Percentiles rank a stretch among this genome's conserved stretches.
These are phyloP conservation scores for Nyssa sinensis DNA, from an alignment of 148 eudicot species.

Conservation along the genomic window DNA sequence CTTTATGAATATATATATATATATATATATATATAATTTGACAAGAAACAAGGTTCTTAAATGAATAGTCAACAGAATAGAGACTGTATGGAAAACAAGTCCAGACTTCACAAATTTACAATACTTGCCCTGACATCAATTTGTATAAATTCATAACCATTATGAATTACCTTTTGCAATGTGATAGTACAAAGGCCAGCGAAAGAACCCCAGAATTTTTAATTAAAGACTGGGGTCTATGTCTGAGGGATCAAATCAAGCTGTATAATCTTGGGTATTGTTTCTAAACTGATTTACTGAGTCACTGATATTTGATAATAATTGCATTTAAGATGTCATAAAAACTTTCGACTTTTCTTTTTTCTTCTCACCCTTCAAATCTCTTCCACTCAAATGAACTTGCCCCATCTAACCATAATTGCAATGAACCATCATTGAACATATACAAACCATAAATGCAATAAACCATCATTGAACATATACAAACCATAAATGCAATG, in stretches of 20 bases:
- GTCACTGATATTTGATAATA: not conserved
- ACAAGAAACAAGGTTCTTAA: not conserved
- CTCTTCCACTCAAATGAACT: not conserved
- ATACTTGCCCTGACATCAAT: not conserved
- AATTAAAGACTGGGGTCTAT: not conserved
- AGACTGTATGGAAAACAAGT: not conserved
- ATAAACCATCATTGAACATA: too few relatives aligned
- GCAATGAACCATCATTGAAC: too few relatives aligned
- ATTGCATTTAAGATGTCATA: not conserved
- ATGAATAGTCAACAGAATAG: not conserved
- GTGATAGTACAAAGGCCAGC: not conserved
- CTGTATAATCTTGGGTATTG: not conserved
- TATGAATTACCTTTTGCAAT: not conserved
- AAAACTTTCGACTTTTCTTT: not conserved
- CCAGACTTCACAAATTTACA: not conserved
- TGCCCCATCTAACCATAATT: not conserved
- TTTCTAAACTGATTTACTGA: slow-evolving; percentile 8
- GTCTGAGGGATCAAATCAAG: not conserved
- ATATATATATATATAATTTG: not conserved
- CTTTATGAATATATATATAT: not conserved
- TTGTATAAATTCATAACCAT: not conserved
- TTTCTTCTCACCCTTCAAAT: not conserved
- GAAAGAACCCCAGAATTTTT: not conserved
- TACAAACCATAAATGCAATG: too few relatives aligned
- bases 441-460: too few relatives aligned